phyloP scores from a whole-genome alignment of 2,329 filamentous ascomycete genomes.

The Clonostachys solani region DNA sequence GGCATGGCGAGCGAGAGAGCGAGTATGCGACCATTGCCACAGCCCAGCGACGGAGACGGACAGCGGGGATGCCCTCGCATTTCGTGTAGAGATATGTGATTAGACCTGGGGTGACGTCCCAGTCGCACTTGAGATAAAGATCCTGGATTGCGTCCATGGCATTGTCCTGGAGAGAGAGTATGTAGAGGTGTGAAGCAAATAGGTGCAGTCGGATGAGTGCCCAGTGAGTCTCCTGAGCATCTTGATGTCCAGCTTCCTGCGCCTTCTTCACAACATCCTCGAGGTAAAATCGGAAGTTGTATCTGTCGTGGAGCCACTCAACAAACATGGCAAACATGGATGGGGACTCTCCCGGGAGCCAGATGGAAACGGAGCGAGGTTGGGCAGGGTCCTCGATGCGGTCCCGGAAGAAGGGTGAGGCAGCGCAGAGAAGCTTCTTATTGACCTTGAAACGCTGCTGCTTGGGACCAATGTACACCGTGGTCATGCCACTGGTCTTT shows the following conservation, averaged over 20 bases:
- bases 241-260: constrained; percentile 16
- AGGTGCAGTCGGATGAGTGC: constrained; percentile 52
- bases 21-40: constrained; percentile 58
- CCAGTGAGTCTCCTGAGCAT: constrained; percentile 44
- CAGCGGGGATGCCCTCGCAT: constrained; percentile 42
- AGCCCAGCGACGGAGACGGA: constrained; percentile 53
- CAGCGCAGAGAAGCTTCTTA: constrained; percentile 37
- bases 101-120: constrained; percentile 49
- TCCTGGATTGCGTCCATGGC: constrained; percentile 57
- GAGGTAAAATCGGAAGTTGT: constrained; percentile 35
- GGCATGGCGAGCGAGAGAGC: constrained; percentile 19
- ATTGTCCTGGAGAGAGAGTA: constrained; percentile 47
- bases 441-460: constrained; percentile 35
- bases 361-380: constrained; percentile 20
- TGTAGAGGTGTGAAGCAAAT: constrained; percentile 47
- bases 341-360: constrained; percentile 40
- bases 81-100: constrained; percentile 49
- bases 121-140: constrained; percentile 53
- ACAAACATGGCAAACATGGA: constrained; percentile 50
- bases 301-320: constrained; percentile 42
- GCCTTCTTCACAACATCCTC: constrained; percentile 29
- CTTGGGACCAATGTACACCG: constrained; percentile 35
- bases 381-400: constrained; percentile 29
- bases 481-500: constrained; percentile 13
- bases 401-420: constrained; percentile 42